A percentile compares a stretch with the other conserved stretches of the same genome.
These are phyloP conservation scores for Aspergillus intermedius DNA, from an alignment of 2,329 filamentous ascomycete genomes.

Conservation along the genomic window DNA sequence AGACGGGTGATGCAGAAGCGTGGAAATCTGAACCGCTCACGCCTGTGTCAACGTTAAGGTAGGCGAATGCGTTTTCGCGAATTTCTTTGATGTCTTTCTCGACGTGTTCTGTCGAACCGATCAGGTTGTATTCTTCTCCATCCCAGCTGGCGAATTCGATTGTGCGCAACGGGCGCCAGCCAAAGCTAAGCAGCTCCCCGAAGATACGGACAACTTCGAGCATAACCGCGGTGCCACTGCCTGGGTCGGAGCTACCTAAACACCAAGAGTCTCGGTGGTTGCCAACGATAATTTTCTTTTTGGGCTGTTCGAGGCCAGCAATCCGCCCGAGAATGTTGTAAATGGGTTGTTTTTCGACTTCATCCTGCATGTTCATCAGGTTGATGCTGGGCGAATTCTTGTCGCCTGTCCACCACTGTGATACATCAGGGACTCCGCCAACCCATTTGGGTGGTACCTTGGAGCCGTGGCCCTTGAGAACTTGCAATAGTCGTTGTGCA, in stretches of 20 bases:
- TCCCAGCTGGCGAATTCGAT: conserved; percentile 98
- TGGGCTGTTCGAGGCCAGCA: conserved; percentile 70
- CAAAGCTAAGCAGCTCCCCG: conserved; percentile 65
- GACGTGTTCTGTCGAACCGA: conserved; percentile 91
- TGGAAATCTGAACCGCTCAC: conserved; percentile 69
- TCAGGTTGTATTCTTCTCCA: conserved; percentile 82
- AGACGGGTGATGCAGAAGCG: conserved; percentile 74
- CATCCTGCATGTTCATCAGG: conserved; percentile 80
- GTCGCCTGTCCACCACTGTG: conserved; percentile 80
- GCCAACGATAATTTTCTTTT: conserved; percentile 81
- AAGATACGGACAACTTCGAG: conserved; percentile 83
- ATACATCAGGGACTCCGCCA: conserved; percentile 67
- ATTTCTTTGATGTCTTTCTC: conserved; percentile 73
- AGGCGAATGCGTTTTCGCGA: conserved; percentile 69
- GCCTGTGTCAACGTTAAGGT: conserved; percentile 84
- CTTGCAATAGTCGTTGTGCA: conserved; percentile 69
- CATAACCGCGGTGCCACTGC: conserved; percentile 83
- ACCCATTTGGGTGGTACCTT: conserved; percentile 64
- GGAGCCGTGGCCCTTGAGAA: conserved; percentile 67
- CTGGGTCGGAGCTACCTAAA: conserved; percentile 78
- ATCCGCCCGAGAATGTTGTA: conserved; percentile 89
- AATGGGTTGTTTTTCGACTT: conserved; percentile 72
- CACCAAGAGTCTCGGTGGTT: conserved; percentile 93
- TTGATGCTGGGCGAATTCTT: conserved; percentile 67
- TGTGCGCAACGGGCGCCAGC: conserved; percentile 87